These are phyloP conservation scores for Hypoxylon sp. DNA, from an alignment of 2,329 filamentous ascomycete genomes.

Conservation along the genomic window DNA sequence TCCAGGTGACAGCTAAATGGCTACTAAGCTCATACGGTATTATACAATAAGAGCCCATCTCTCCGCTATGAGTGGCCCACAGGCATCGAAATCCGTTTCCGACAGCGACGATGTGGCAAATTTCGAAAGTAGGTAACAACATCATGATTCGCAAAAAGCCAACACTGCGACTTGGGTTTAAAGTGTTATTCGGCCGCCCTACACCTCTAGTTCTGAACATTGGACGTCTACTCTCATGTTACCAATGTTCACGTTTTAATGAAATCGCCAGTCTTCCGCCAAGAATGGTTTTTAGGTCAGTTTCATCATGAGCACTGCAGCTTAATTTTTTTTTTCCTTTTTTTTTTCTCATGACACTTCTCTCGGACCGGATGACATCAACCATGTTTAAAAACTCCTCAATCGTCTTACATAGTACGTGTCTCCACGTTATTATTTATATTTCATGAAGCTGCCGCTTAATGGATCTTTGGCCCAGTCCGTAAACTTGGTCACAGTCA, in stretches of 20 bases:
- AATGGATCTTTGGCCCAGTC: not conserved
- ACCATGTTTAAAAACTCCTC: conserved; percentile 1
- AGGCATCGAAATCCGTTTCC: not conserved
- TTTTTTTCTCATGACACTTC: not conserved
- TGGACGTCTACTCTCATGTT: not conserved
- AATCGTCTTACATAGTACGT: conserved; percentile 1
- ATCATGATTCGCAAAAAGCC: conserved; percentile 20
- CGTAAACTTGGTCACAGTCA: conserved; percentile 7
- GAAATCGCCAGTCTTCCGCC: conserved; percentile 13
- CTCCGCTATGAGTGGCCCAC: not conserved
- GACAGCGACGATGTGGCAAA: conserved; percentile 15
- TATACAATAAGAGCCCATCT: conserved; percentile 3
- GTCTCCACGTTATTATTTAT: conserved; percentile 7
- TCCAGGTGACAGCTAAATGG: conserved; percentile 28
- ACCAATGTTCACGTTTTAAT: conserved; percentile 3
- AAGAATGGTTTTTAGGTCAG: conserved; percentile 2
- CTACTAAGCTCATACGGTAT: conserved; percentile 18
- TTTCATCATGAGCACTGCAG: not conserved
- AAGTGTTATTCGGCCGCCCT: conserved; percentile 24
- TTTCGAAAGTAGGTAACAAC: conserved; percentile 8
- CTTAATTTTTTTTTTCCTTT: conserved; percentile 3
- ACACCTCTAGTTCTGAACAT: not conserved
- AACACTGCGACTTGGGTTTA: conserved; percentile 12
- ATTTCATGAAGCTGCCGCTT: not conserved
- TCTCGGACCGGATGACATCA: conserved; percentile 9